Evolutionary conservation across 257 asterid species (phyloP), one percentile per base, ranked within the genome.

Genomic region (Lycium ferocissimum): DNA sequence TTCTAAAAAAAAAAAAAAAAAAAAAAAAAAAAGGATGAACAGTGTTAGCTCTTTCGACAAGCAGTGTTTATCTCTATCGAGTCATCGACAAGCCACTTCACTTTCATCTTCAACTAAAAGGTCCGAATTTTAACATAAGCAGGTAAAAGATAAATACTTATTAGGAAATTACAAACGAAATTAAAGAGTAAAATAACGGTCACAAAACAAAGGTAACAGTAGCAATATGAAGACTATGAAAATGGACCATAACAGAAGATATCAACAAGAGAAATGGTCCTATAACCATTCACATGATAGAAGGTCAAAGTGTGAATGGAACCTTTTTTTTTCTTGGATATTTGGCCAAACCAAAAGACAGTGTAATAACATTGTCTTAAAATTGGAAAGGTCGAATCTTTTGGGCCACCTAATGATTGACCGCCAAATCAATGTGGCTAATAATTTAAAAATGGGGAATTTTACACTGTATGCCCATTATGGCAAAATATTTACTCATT

Each of bases 391-490:
- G 20, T 4, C 9, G 73, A 66, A 12, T 66, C 43, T 26, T 33
- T 66, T 67, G 20, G 73, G 20, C 33, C 73, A 38, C 79, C 14
- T 70, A 70, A 70, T 70, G 15, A 17, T 70, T 70, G 79, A 70
- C 33, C 54, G 33, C 33, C 54, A 70, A 70, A 70, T 70, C 7
- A 70, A 38, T 38, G 15, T 38, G 26, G 33, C 5, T 33, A 65
- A 65, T 63, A 63, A 63, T 7, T 26, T 26, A 26, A 26, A 26
- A 26, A 26, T 26, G 33, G n/a, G n/a, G n/a, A n/a, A n/a, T n/a
- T n/a, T n/a, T n/a, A n/a, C n/a, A n/a, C n/a, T n/a, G n/a, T n/a
- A n/a, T n/a, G n/a, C n/a, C n/a, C n/a, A n/a, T n/a, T n/a, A n/a
- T n/a, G n/a, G n/a, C n/a, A n/a, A n/a, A n/a, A n/a, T n/a, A n/a